phyloP scores from a whole-genome alignment of 495 filamentous ascomycete genomes.

The Penicillium robsamsonii region DNA sequence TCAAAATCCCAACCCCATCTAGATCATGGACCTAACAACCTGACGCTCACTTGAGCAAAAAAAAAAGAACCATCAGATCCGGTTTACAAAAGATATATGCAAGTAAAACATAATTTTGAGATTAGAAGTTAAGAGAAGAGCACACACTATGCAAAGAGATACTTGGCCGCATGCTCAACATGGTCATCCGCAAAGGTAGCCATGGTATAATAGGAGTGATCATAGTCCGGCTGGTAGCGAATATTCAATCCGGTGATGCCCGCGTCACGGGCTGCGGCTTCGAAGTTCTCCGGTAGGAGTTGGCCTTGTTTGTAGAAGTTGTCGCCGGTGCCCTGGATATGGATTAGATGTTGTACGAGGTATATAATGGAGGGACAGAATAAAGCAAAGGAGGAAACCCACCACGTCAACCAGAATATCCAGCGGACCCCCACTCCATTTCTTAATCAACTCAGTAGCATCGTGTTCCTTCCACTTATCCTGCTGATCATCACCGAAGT shows the following conservation, averaged over 20 bases:
- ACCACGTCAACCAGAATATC: constrained; percentile 82
- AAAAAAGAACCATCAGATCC: constrained; percentile 22
- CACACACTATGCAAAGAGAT: constrained; percentile 61
- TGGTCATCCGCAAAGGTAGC: constrained; percentile 86
- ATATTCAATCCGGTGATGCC: constrained; percentile 65
- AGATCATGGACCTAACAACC: constrained; percentile 19
- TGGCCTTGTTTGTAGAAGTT: constrained; percentile 94
- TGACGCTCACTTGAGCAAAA: constrained; percentile 22
- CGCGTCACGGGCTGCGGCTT: constrained; percentile 68
- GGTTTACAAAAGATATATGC: constrained; percentile 7
- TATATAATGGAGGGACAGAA: neutral
- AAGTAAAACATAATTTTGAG: constrained; percentile 1
- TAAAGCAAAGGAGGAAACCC: constrained; percentile 22
- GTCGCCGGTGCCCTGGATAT: constrained; percentile 73
- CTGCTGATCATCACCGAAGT: constrained; percentile 71
- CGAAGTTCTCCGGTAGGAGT: constrained; percentile 90
- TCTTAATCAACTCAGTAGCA: constrained; percentile 83
- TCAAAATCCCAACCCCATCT: neutral
- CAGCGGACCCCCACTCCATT: constrained; percentile 63
- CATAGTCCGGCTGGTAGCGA: constrained; percentile 88
- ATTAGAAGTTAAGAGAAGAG: constrained; percentile 18
- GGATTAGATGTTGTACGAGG: neutral
- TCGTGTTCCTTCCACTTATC: constrained; percentile 84
- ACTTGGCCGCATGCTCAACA: constrained; percentile 85
- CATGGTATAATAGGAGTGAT: constrained; percentile 96